Base-by-base conservation (phyloP, 83 land plant species). In the Diphasiastrum complanatum region DNA sequence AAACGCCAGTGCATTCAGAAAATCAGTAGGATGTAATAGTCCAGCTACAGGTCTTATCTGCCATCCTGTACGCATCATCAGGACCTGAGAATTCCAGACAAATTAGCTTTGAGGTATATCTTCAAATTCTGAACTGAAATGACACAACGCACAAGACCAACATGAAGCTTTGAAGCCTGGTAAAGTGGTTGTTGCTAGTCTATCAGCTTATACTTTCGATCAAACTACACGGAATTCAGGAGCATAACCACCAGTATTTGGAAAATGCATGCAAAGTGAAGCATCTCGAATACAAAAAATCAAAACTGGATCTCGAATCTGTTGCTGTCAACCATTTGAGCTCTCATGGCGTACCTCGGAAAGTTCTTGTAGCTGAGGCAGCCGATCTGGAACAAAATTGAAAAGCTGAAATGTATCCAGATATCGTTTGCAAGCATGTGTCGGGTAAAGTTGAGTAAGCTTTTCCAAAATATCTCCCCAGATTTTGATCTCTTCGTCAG, bases 361-460 rank as follows among this genome's bases (percentile, higher is more conserved):
- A 37, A 69, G 66, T 31, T 69, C 67, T 61, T 69, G 56, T 45
- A 69, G 33, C 33, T 69, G 72, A 34, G 72, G 72, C 30, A 69
- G 36, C 10, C 18, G 51, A 25, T 62, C 26, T 32, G 67, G 72
- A 24, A 43, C 51, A 63, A 69, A 69, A 49, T 61, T 69, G 58
- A 69, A 69, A 52, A 61, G 66, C 12, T 30, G 55, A 31, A 60
- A 69, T 29, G 67, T 32, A 3, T 61, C 38, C 18, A 50, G 37
- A 23, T 69, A 69, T 65, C 61, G 65, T 18, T 61, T 69, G 56
- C 72, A 69, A 19, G 72, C 72, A 49, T 69, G 66, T 27, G 58
- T 69, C 18, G 72, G 72, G 49, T 69, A 69, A 33, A 69, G 55
- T 2, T 61, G 31, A 30, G 28, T 46, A 22, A 69, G 67, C 22